Evolutionary conservation across 441 rosid species (phyloP).

Genomic region (Kokia cookei): DNA sequence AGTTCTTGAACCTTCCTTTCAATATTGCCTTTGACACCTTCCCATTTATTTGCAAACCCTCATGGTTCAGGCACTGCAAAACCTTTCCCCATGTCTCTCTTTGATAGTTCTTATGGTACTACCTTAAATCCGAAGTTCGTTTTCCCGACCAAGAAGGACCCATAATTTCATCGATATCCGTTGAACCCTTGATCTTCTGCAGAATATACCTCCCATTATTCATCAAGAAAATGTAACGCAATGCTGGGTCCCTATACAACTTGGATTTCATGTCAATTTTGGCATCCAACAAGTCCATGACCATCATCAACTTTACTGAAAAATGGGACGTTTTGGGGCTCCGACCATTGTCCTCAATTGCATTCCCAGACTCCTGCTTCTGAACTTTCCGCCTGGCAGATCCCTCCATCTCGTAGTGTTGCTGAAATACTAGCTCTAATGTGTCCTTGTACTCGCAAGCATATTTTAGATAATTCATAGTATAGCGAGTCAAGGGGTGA

Average conservation of each 20-base stretch:
- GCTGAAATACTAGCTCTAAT: conserved; percentile 45
- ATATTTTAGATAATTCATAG: conserved; percentile 68
- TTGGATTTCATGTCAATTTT: conserved; percentile 49
- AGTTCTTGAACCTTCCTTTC: conserved; percentile 75
- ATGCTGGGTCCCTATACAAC: conserved; percentile 46
- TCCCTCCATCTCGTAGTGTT: conserved; percentile 13
- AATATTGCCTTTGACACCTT: conserved; percentile 58
- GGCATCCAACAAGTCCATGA: conserved; percentile 49
- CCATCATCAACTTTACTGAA: conserved; percentile 30
- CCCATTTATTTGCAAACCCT: conserved; percentile 71
- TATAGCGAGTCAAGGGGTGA: conserved; percentile 70
- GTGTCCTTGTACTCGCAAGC: conserved; percentile 69
- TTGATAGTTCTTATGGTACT: conserved; percentile 68
- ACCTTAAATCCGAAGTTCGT: conserved; percentile 55
- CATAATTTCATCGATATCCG: conserved; percentile 45
- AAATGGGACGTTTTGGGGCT: conserved; percentile 39
- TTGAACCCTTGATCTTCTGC: conserved; percentile 69
- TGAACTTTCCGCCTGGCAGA: not conserved
- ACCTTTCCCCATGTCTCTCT: conserved; percentile 84
- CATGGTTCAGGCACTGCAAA: conserved; percentile 54
- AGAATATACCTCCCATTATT: conserved; percentile 80
- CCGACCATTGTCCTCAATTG: conserved; percentile 18
- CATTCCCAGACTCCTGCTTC: conserved; percentile 2
- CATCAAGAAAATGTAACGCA: conserved; percentile 70
- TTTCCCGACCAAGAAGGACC: conserved; percentile 56